Evolutionary conservation across 768 basidiomycete genomes (phyloP), one percentile per base, ranked within the genome.

Genomic region (Collybiopsis luxurians): DNA sequence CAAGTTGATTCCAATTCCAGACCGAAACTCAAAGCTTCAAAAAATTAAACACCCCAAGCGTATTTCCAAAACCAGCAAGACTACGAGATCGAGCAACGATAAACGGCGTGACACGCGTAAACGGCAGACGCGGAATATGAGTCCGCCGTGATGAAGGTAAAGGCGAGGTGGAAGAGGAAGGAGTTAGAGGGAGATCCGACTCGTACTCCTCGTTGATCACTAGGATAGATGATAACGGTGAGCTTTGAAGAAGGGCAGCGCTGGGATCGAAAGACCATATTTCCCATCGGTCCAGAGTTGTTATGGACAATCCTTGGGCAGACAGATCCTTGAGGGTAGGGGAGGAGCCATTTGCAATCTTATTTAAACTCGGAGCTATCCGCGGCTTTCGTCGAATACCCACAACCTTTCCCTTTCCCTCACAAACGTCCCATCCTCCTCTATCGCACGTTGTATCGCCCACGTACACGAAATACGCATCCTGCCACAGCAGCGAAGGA

Each of bases 231-330:
- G 79, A 75, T 30, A 90, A 68, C 7, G 81, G 49, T 2, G 83
- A 83, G 43, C 76, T 78, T 51, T 79, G 81, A 51, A 86, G 53
- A 36, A 67, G 69, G 19, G 78, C 71, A 15, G 73, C 67, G 4
- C 75, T 70, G 9, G 83, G 82, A 61, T 93, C 88, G 63, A 90
- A 87, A 38, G 76, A 79, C 92, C 92, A 94, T 27, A 89, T 61
- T 61, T 94, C 90, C 92, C 92, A 94, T 53, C 91, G 75, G 56
- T 92, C 89, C 39, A 93, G 69, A 24, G 84, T 85, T 11, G 86
- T 78, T 27, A 73, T 63, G 19, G 87, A 83, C 58, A 92, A 69
- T 13, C 87, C 88, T 34, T 71, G 65, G 13, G 64, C 59, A 11
- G 59, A 62, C 19, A 55, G 15, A 21, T 27, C 3, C 11, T 39